Base-by-base conservation (phyloP, 495 filamentous ascomycete species). In the Penicillium diatomitis region DNA sequence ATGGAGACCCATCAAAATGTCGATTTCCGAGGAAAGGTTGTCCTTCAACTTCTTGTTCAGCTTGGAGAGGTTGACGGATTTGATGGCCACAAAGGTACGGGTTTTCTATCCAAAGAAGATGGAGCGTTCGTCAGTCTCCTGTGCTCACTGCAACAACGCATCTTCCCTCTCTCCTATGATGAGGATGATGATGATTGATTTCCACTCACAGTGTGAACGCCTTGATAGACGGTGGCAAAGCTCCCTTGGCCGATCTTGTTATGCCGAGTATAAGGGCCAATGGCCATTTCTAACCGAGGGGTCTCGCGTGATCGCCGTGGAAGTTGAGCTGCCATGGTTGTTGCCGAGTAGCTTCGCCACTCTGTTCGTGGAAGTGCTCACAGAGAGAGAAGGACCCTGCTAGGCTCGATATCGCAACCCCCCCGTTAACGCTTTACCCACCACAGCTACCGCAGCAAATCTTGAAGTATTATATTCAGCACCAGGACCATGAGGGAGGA, bases 11-110 rank as follows among this genome's bases (percentile, higher is more conserved):
- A 90, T 89, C 54, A 98, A 80, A 47, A 97, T 97, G 51, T 90
- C 74, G 62, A 98, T 96, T 71, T 98, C 92, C 57, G 85, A 84
- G 52, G 88, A 88, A 32, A 98, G 84, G 65, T 96, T 97, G 8
- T 96, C 88, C 68, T 90, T 94, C 40, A 98, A 77, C 75, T 96
- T 96, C 73, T 84, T 87, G 73, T 92, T 95, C 32, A 98, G 75
- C 59, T 91, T 92, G 44, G 73, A 76, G 34, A 92, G 76, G 58
- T 94, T 86, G 61, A 98, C 92, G 27, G 90, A 94, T 66, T 98
- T 98, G 78, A 98, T 88, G 45, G 92, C 92, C 27, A 95, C 94
- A 80, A 72, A 66, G 74, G 81, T 68, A 66, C 79, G 62, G 67
- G 84, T 64, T 63, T 75, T 75, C 74, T 79, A 61, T 12, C 0